phyloP scores from a whole-genome alignment of 495 filamentous ascomycete genomes.

The Penicillium odoratum region DNA sequence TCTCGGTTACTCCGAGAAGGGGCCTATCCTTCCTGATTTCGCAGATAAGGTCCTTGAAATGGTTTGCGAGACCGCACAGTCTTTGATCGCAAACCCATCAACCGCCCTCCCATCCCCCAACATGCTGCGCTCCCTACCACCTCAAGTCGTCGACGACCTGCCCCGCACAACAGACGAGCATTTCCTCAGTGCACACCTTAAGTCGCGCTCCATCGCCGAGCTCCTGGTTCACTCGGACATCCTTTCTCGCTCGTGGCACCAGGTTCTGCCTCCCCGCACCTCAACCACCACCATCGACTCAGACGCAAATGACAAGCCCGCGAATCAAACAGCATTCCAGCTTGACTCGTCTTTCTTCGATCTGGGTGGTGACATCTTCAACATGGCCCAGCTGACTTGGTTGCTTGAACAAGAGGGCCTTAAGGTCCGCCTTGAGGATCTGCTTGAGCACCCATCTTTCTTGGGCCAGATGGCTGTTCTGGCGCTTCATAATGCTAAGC shows the following conservation, averaged over 20 bases:
- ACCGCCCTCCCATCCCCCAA: conserved; percentile 43
- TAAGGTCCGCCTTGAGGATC: conserved; percentile 49
- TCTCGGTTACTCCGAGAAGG: conserved; percentile 48
- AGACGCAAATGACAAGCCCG: conserved; percentile 13
- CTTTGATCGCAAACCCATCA: conserved; percentile 46
- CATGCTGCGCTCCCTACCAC: conserved; percentile 37
- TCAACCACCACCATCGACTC: neutral
- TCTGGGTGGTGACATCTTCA: conserved; percentile 54
- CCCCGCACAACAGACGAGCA: conserved; percentile 28
- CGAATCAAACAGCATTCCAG: conserved; percentile 32
- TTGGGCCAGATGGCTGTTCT: conserved; percentile 51
- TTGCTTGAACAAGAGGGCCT: conserved; percentile 52
- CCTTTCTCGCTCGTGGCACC: conserved; percentile 50
- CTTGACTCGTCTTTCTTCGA: conserved; percentile 54
- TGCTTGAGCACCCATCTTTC: conserved; percentile 51
- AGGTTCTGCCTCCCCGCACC: conserved; percentile 42
- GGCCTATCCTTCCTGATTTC: conserved; percentile 40
- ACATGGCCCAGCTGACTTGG: conserved; percentile 48
- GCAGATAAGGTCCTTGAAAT: conserved; percentile 48
- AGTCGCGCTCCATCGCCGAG: conserved; percentile 46
- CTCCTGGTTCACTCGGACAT: conserved; percentile 48
- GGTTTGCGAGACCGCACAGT: conserved; percentile 48
- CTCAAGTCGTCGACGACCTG: conserved; percentile 31
- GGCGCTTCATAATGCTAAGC: conserved; percentile 35
- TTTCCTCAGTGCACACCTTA: conserved; percentile 40